Evolutionary conservation across 1,284 basidiomycete genomes (phyloP).

Genomic region (Boletus hoseneyae): DNA sequence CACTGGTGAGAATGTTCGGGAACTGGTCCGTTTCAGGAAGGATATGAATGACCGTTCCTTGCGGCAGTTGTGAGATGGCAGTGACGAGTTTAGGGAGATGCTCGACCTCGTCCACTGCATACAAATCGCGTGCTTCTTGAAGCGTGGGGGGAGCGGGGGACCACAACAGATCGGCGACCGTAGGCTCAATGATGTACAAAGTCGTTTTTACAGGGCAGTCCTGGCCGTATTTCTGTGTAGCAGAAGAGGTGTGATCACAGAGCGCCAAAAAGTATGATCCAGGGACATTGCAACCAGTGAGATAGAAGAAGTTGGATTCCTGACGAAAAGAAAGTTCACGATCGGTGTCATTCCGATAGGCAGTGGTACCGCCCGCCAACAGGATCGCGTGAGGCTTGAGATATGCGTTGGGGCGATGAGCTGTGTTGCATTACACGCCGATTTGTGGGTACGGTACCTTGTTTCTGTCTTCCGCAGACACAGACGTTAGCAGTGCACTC

Average conservation of each 20-base stretch:
- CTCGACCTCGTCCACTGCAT: constrained; percentile 58
- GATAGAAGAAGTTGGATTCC: constrained; percentile 88
- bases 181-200: constrained; percentile 73
- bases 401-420: constrained; percentile 27
- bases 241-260: constrained; percentile 39
- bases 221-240: neutral
- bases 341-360: constrained; percentile 84
- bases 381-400: constrained; percentile 57
- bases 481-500: constrained; percentile 42
- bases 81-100: constrained; percentile 48
- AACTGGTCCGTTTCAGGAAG: constrained; percentile 61
- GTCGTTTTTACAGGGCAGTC: constrained; percentile 39
- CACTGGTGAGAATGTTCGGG: constrained; percentile 41
- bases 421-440: neutral
- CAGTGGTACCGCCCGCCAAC: constrained; percentile 56
- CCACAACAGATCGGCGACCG: constrained; percentile 79
- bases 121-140: constrained; percentile 49
- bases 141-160: constrained; percentile 77
- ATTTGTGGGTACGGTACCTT: constrained; percentile 41
- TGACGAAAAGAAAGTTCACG: constrained; percentile 75
- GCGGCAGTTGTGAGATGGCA: constrained; percentile 52
- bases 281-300: constrained; percentile 77
- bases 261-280: constrained; percentile 64
- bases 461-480: constrained; percentile 45
- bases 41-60: constrained; percentile 58